Evolutionary conservation across 495 filamentous ascomycete genomes (phyloP).

Genomic region (Neurospora pannonica): DNA sequence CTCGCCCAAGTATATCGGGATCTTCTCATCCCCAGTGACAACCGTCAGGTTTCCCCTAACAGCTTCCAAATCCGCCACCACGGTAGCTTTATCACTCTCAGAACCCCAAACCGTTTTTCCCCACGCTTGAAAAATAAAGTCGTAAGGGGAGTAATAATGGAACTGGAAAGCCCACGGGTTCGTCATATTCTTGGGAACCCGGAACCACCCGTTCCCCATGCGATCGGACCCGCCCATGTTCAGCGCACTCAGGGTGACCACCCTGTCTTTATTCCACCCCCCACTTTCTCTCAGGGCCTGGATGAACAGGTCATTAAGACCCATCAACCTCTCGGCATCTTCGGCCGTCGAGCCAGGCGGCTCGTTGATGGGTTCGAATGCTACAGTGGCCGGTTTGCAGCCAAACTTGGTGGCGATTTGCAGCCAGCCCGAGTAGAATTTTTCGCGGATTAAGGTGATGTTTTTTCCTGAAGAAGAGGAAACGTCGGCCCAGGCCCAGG

Average conservation of each 20-base stretch:
- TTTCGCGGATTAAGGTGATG: constrained; percentile 44
- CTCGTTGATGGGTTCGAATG: constrained; percentile 55
- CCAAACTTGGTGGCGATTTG: constrained; percentile 49
- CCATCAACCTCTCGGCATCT: constrained; percentile 45
- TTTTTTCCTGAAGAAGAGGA: constrained; percentile 32
- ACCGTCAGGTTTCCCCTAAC: constrained; percentile 45
- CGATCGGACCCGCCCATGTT: constrained; percentile 45
- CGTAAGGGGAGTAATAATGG: constrained; percentile 53
- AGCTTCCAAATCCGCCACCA: constrained; percentile 41
- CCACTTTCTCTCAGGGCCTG: constrained; percentile 45
- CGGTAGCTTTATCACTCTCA: constrained; percentile 39
- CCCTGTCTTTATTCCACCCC: constrained; percentile 49
- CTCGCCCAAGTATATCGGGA: constrained; percentile 52
- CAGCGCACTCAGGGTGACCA: constrained; percentile 47
- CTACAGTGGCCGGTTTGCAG: constrained; percentile 45
- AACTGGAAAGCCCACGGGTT: constrained; percentile 56
- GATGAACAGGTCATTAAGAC: constrained; percentile 49
- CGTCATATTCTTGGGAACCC: constrained; percentile 34
- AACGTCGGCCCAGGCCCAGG: constrained; percentile 52
- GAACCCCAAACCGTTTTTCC: constrained; percentile 55
- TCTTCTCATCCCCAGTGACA: not conserved
- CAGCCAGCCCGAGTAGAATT: constrained; percentile 48
- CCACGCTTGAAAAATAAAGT: constrained; percentile 46
- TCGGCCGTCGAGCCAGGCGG: constrained; percentile 40
- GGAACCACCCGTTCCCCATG: constrained; percentile 38